Evolutionary conservation across 352 stramenopile genomes (phyloP), one percentile per base, ranked within the genome.

Genomic region (Thalassiosira ordinaria): DNA sequence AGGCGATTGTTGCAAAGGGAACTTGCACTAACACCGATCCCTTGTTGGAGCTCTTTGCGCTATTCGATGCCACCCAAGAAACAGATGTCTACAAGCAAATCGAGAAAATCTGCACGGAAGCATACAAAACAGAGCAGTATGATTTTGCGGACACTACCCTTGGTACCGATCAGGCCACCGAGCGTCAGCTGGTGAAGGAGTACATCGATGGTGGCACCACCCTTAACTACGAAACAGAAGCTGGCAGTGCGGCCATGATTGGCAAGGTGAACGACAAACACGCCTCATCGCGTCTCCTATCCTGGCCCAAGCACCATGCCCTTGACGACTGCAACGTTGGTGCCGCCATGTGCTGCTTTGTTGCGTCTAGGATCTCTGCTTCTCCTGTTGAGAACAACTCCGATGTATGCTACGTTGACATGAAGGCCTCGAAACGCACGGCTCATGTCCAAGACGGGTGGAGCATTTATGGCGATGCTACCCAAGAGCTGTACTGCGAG

Each of bases 271-370:
- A 29, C 7, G 46, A 63, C 33, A 22, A 37, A 2, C 8, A 41
- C 27, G 55, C 65, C 9, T 52, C 51, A 26, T 64, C 65, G 2
- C 5, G 22, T 6, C 13, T 52, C 2, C 2, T 74, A 1, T 53
- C 49, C 2, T 65, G 35, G 46, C 65, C 65, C 9, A 24, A 67
- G 26, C 65, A 74, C 29, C 65, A 71, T 39, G 55, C 49, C 11
- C 39, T 74, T 7, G 65, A 74, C 18, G 1, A 74, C 8, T 76
- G 67, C 39, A 29, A 59, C 31, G 16, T 70, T 22, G 14, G 35
- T 2, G 35, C 67, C 6, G 55, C 33, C 39, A 76, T 76, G 67
- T 76, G 67, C 59, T 76, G 67, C 67, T 76, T 31, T 3, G 33
- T 59, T 18, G 65, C 6, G 1, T 64, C 49, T 2, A 20, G 53